Evolutionary conservation across 129 eudicot species (phyloP), one percentile per base, ranked within the genome.

Genomic region (Artemisia annua): DNA sequence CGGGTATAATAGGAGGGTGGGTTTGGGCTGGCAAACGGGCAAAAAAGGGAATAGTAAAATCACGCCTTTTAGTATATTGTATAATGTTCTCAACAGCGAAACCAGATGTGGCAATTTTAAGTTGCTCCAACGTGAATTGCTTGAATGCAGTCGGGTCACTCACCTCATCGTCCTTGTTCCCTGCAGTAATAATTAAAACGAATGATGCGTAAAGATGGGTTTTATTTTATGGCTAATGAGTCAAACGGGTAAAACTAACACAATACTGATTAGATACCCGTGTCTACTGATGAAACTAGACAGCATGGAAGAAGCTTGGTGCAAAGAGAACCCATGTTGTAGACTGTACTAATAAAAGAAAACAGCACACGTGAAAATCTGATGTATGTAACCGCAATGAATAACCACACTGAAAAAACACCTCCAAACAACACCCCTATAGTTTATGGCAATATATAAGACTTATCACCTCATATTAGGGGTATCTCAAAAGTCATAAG

Each of bases 11-110:
- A n/a, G n/a, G n/a, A n/a, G n/a, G n/a, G n/a, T n/a, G n/a, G n/a
- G n/a, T n/a, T n/a, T n/a, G n/a, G n/a, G n/a, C n/a, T n/a, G n/a
- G n/a, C n/a, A n/a, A n/a, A n/a, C n/a, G n/a, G n/a, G n/a, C n/a
- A n/a, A n/a, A n/a, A n/a, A n/a, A n/a, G n/a, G n/a, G n/a, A n/a
- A n/a, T n/a, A n/a, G n/a, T n/a, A n/a, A n/a, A n/a, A n/a, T n/a
- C n/a, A n/a, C n/a, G n/a, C n/a, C n/a, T n/a, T n/a, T n/a, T n/a
- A n/a, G n/a, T n/a, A n/a, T n/a, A n/a, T n/a, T n/a, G n/a, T n/a
- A n/a, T n/a, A n/a, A 87, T 87, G 65, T 87, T 87, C 82, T 87
- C 87, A 15, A 87, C 87, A 28, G 89, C 89, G 28, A 87, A 87
- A 55, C 93, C 82, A 15, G 83, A 84, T 46, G 93, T 87, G 56